phyloP scores from a whole-genome alignment of 2,329 filamentous ascomycete species.

The Aspergillus sp. region DNA sequence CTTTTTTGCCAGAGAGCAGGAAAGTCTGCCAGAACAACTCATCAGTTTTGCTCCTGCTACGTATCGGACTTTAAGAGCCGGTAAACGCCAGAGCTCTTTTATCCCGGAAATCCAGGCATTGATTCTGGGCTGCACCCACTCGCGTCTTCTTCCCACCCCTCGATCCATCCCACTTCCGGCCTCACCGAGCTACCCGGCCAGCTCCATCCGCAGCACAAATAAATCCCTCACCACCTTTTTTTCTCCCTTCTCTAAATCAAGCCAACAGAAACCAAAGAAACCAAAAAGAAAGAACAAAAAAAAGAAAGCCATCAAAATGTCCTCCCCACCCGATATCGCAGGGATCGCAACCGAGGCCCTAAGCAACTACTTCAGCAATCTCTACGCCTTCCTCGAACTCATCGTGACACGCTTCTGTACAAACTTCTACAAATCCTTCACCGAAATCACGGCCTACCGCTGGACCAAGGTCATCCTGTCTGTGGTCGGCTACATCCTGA shows the following conservation, averaged over 20 bases:
- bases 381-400: constrained; percentile 27
- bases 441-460: constrained; percentile 44
- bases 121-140: background rate
- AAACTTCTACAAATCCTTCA: constrained; percentile 46
- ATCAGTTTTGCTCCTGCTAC: background rate
- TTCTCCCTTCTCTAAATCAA: background rate
- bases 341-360: constrained; percentile 26
- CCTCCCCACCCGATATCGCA: constrained; percentile 20
- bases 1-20: background rate
- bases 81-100: background rate
- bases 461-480: constrained; percentile 69
- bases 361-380: constrained; percentile 31
- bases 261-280: background rate
- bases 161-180: background rate
- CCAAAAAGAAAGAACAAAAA: background rate
- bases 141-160: background rate
- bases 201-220: background rate
- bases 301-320: constrained; percentile 21
- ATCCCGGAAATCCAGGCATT: background rate
- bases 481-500: constrained; percentile 69
- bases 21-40: background rate
- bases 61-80: background rate
- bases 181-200: constrained; percentile 6
- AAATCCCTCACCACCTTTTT: background rate
- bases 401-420: constrained; percentile 30